Base-by-base conservation (phyloP, 2,329 filamentous ascomycete species). In the Diplocarpon rosae region DNA sequence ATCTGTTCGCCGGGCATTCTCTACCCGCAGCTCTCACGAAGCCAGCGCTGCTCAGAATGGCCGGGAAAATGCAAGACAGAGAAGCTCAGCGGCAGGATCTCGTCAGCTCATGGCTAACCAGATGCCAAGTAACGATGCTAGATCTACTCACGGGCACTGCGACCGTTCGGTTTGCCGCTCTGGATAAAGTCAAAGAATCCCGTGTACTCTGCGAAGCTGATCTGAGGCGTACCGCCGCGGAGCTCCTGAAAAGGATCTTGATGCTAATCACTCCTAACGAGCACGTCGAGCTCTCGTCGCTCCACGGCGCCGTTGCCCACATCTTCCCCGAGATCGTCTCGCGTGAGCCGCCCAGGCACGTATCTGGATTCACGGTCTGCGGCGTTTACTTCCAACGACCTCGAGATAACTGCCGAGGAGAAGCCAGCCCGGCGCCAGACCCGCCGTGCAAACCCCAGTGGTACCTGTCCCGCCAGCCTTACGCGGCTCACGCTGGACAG, bases 21-120 rank as follows among this genome's bases (percentile, higher is more conserved):
- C 66, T 96, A 3, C 90, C 92, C 0, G 62, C 61, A 9, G 86
- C 88, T 0, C 65, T 96, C 2, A 76, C 76, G 49, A 78, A 79
- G 43, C 66, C 72, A 0, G 69, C 76, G 0, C 69, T 95, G 5
- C 63, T 90, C 1, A 63, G 66, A 0, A 65, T 93, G 40, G 69
- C 81, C 11, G 1, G 59, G 67, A 13, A 70, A 70, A 28, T 73
- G 75, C 27, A 67, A 71, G 37, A 55, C 54, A 11, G 69, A 66
- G 6, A 64, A 67, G 0, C 54, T 63, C 2, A 53, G 60, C 1
- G 66, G 75, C 39, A 73, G 75, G 30, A 66, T 1, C 66, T 75
- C 45, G 80, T 78, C 0, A 65, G 75, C 15, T 57, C 67, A 7
- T 64, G 83, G 6, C 66, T 87, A n/a, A 43, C 63, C 13, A 60